Base-by-base conservation (phyloP, 2,329 filamentous ascomycete species). In the Coniochaeta sp. region DNA sequence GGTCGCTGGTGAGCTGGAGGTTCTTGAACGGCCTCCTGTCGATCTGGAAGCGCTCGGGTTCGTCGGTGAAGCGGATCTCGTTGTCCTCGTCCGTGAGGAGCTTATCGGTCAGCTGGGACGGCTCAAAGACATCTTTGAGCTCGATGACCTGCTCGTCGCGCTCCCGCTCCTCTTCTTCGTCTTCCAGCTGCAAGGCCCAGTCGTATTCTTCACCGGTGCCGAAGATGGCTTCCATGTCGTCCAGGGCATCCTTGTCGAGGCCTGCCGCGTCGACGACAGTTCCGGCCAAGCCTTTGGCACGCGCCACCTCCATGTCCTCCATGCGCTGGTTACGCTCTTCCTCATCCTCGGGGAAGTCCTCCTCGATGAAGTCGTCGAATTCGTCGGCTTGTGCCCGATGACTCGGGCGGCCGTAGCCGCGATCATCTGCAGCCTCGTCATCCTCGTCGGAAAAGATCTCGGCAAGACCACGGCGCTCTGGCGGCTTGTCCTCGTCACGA, bases 371-470 rank as follows among this genome's bases (percentile, higher is more conserved):
- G 72, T 93, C 93, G 62, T 91, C 91, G 73, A 96, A 91, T 69
- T 96, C 91, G 72, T 96, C 90, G 55, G 84, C 84, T 63, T 84
- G 79, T 38, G 81, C 80, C 61, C 89, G 82, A 63, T 84, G 83
- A 64, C 73, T 78, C 6, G 79, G 74, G 64, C 83, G 76, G 36
- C 74, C 76, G 61, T 83, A 84, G 2, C 73, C 72, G 61, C 80
- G 76, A 43, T 83, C 81, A 6, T 85, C 82, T 59, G 64, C 81
- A 61, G 82, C 85, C 19, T 89, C 86, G 59, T 96, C 93, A 63
- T 98, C 93, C 59, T 97, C 93, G 66, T 96, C 93, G 38, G 91
- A 93, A 74, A 99, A 99, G 66, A 99, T 98, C 67, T 97, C 89
- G 66, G 92, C 89, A 17, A 98, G 84, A 26, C 89, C 91, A 63